Percentiles rank a stretch among this genome's conserved stretches.
phyloP scores from a whole-genome alignment of 176 grass and related monocot species.

The Saccharum officinarum region DNA sequence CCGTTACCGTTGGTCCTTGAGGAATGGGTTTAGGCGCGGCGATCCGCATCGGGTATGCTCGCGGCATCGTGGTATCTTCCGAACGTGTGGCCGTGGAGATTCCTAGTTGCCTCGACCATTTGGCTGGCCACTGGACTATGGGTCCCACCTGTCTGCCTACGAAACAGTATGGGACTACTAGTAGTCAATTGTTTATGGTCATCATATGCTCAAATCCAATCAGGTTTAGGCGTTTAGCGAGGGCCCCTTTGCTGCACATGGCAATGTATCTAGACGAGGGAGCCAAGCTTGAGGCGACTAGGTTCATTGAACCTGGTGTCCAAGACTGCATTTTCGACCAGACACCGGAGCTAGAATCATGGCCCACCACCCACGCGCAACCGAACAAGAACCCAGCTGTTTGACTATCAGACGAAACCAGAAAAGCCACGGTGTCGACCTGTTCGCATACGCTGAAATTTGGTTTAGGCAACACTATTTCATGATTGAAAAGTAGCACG shows the following conservation, averaged over 20 bases:
- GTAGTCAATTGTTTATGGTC: not conserved
- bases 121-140: not conserved
- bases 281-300: slow-evolving; percentile 1
- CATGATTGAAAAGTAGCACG: too few species aligned
- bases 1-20: not conserved
- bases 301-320: slow-evolving; percentile 34
- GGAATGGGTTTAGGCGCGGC: not conserved
- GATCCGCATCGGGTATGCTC: not conserved
- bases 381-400: not conserved
- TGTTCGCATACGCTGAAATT: too few species aligned
- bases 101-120: not conserved
- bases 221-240: not conserved
- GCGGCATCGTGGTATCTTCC: slow-evolving; percentile 27
- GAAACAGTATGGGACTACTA: not conserved
- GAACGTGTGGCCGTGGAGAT: slow-evolving; percentile 32
- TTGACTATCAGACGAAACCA: not conserved
- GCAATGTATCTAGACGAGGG: not conserved
- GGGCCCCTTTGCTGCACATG: not conserved
- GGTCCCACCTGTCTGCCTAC: not conserved
- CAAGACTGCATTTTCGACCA: not conserved
- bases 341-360: slow-evolving; percentile 22
- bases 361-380: slow-evolving; percentile 37
- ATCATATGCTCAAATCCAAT: not conserved
- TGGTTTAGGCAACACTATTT: too few species aligned
- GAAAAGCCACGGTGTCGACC: not conserved